Evolutionary conservation across 2,329 filamentous ascomycete species (phyloP), one percentile per base, ranked within the genome.

Genomic region (Fusarium algeriense): DNA sequence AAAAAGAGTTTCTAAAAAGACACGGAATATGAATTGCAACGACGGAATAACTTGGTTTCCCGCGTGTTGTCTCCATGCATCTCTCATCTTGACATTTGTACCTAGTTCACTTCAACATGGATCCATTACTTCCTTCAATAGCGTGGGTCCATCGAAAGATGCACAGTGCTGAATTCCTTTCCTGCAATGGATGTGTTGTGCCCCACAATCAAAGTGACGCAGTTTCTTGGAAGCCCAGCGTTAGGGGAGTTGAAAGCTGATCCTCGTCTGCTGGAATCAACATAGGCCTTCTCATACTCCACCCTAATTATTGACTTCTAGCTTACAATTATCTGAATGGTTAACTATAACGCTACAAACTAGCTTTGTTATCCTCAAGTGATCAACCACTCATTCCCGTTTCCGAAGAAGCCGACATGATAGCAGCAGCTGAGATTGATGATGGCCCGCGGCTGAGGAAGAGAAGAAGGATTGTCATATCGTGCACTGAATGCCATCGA

Each of bases 401-500:
- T 35, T 14, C 37, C 45, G 46, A 38, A 17, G 40, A 48, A 23
- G 19, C 26, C 13, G 52, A 19, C 41, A 76, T 76, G 69, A 45
- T 48, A 34, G 54, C 41, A 40, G 50, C 46, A 9, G 26, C 15
- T 15, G 38, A 41, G 40, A 55, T 48, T 37, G 53, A 26, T 9
- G 46, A 68, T 30, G 68, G 55, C 19, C 57, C 60, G 13, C 67
- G 43, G 23, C 49, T 59, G 7, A 84, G 86, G 60, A 90, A 90
- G 79, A 83, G 89, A 70, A 85, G 87, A 74, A 84, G 89, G 41
- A 83, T 88, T 44, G 87, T 90, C 46, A 88, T 91, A 62, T 90
- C 88, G 11, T 91, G 89, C 73, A 88, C 85, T 14, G 89, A 91
- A 76, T 91, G 89, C 71, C 89, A 91, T 78, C 83, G 89, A 67